Evolutionary conservation across 306 rosid species (phyloP), one percentile per base, ranked within the genome.

Genomic region (Morella rubra): DNA sequence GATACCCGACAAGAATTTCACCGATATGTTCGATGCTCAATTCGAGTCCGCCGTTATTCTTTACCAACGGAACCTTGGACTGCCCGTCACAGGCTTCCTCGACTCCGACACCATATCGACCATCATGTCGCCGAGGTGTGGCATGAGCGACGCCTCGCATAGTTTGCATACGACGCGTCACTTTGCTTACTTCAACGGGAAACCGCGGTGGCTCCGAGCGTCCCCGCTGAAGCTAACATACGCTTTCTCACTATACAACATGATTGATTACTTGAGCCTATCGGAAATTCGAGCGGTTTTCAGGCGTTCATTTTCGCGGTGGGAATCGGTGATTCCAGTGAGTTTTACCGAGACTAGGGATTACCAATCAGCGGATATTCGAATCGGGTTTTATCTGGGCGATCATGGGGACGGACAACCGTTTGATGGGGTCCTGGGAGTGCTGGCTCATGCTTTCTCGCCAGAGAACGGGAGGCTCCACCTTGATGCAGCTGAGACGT

Each of bases 351-450:
- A 87, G 76, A 71, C 88, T 4, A 42, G 4, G 13, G 69, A 68
- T 8, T 92, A 88, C 83, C 58, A 62, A 5, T 66, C 84, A 49
- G 93, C 99, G 1, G 89, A 92, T 58, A 91, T 95, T 5, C 80
- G 81, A 75, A 92, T 95, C 68, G 99, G 98, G 73, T 95, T 95
- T 49, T 95, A 75, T 58, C 32, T 54, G 4, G 96, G 97, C 0
- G 91, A 95, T 70, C 98, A 95, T 81, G 99, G 99, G 0, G 99
- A 95, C 81, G 99, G 99, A 62, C 87, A 89, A 72, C 88, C 97
- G 81, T 95, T 95, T 1, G 97, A 95, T 46, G 99, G 97, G 6
- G 96, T 90, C 12, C 74, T 95, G 32, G 99, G 99, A 10, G 85
- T 95, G 46, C 71, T 95, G 42, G 99, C 90, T 0, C 99, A 95